Evolutionary conservation across 129 eudicot species (phyloP).

Genomic region (Lactuca sativa): DNA sequence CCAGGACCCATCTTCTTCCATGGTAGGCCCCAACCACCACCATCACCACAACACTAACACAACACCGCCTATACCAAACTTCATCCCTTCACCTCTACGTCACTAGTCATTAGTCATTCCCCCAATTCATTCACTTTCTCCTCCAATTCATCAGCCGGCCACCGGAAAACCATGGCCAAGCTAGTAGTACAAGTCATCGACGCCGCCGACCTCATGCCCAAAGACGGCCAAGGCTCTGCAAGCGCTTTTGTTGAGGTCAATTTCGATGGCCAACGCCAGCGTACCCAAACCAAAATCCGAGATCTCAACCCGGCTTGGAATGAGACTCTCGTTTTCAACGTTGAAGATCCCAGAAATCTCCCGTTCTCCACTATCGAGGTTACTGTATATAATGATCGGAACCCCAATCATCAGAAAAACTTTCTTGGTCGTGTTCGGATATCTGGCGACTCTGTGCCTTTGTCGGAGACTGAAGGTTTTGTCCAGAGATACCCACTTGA

Average conservation of each 20-base stretch:
- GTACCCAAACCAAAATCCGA: conserved; percentile 61
- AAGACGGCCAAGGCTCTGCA: conserved; percentile 91
- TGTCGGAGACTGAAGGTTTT: conserved; percentile 44
- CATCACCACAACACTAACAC: conserved; percentile 13
- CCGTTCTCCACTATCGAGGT: conserved; percentile 41
- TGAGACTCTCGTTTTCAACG: conserved; percentile 56
- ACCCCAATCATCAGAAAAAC: conserved; percentile 31
- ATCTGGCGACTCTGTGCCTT: conserved; percentile 60
- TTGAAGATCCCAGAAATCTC: conserved; percentile 40
- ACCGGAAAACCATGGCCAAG: conserved; percentile 44
- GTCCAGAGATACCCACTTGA: conserved; percentile 79
- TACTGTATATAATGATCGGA: conserved; percentile 57
- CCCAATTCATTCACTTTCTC: not conserved
- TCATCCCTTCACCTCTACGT: conserved; percentile 29
- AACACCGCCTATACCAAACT: conserved; percentile 26
- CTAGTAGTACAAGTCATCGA: conserved; percentile 69
- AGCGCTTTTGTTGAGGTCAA: conserved; percentile 73
- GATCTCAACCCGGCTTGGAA: conserved; percentile 81
- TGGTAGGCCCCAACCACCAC: conserved; percentile 22
- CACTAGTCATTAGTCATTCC: not conserved
- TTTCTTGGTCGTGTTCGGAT: conserved; percentile 80
- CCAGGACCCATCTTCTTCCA: not conserved
- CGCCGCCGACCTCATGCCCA: conserved; percentile 91
- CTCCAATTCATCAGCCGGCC: conserved; percentile 1
- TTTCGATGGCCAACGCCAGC: conserved; percentile 50